Evolutionary conservation across 2,329 filamentous ascomycete species (phyloP).

Genomic region (Calonectria crousiana): DNA sequence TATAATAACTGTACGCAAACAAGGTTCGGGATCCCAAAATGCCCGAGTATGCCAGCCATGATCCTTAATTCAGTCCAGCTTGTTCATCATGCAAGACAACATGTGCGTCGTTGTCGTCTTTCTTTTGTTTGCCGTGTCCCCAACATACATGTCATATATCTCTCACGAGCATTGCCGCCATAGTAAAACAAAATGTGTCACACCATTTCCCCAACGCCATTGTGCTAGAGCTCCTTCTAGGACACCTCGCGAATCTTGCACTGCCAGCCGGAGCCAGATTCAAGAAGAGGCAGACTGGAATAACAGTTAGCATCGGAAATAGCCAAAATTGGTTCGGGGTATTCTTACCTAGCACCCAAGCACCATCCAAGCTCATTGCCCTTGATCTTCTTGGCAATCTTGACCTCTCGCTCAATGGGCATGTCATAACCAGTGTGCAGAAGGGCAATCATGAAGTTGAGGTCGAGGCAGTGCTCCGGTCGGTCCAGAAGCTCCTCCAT

Average conservation of each 20-base stretch:
- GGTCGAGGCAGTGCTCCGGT: slow-evolving; percentile 92
- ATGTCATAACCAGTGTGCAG: slow-evolving; percentile 98
- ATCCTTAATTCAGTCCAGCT: slow-evolving; percentile 32
- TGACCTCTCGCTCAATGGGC: slow-evolving; percentile 95
- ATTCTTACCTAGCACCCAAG: slow-evolving; percentile 87
- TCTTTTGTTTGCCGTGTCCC: slow-evolving; percentile 36
- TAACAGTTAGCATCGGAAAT: slow-evolving; percentile 29
- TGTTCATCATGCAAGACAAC: slow-evolving; percentile 33
- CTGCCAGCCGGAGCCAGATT: slow-evolving; percentile 86
- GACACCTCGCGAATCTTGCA: slow-evolving; percentile 86
- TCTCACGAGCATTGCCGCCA: slow-evolving; percentile 31
- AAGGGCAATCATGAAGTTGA: slow-evolving; percentile 96
- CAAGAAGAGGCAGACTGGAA: slow-evolving; percentile 82
- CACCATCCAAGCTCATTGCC: slow-evolving; percentile 98
- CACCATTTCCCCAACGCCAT: slow-evolving; percentile 41
- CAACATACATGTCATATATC: slow-evolving; percentile 39
- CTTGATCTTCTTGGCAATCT: slow-evolving; percentile 99
- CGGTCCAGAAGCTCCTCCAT: slow-evolving; percentile 83
- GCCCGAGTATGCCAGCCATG: slow-evolving; percentile 32
- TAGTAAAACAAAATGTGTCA: slow-evolving; percentile 38
- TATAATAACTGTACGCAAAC: slow-evolving; percentile 43
- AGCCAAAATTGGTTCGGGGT: not conserved
- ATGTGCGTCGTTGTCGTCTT: slow-evolving; percentile 23
- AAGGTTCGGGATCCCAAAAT: slow-evolving; percentile 36
- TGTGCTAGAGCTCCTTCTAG: slow-evolving; percentile 51